Base-by-base conservation (phyloP, 441 rosid species). In the Macaranga tanarius region DNA sequence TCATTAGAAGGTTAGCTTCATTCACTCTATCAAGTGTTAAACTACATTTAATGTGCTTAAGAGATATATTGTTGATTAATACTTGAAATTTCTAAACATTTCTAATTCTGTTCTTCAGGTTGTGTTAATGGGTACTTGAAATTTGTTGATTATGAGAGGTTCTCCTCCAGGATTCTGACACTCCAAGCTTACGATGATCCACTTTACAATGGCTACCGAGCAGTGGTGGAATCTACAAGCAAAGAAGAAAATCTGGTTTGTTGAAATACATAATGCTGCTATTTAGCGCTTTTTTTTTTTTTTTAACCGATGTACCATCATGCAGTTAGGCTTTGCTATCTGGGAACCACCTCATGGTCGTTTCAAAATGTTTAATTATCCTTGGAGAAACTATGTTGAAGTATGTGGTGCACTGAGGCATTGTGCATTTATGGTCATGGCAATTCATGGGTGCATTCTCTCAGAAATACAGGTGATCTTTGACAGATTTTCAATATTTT, bases 291-390 rank as follows among this genome's bases (percentile, higher is more conserved):
- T 7, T 23, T 25, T 3, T 2, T 23, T 25, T 4, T 0, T 45
- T 55, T 9, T 20, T 10, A 11, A 15, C 7, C 20, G 12, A 44
- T 23, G 10, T 61, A 44, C 61, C 15, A 20, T 67, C 13, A 47
- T 71, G 82, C 83, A 90, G 95, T 57, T 90, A 74, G 88, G 80
- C 9, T 90, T 90, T 78, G 91, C 93, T 17, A 42, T 79, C 80
- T 90, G 95, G 95, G 95, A 90, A 76, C 95, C 91, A 62, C 95
- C 95, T 55, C 95, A 90, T 63, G 95, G 95, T 38, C 89, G 89
- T 0, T 88, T 87, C 79, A 84, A 70, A 79, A 74, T 82, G 57
- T 90, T 88, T 47, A 82, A 83, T 47, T 90, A 90, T 20, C 92
- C 91, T 50, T 90, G 95, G 96, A 79, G 67, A 71, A 71, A 80